These are phyloP conservation scores for Fusarium tjaetaba DNA, from an alignment of 2,329 filamentous ascomycete species.

Conservation along the genomic window DNA sequence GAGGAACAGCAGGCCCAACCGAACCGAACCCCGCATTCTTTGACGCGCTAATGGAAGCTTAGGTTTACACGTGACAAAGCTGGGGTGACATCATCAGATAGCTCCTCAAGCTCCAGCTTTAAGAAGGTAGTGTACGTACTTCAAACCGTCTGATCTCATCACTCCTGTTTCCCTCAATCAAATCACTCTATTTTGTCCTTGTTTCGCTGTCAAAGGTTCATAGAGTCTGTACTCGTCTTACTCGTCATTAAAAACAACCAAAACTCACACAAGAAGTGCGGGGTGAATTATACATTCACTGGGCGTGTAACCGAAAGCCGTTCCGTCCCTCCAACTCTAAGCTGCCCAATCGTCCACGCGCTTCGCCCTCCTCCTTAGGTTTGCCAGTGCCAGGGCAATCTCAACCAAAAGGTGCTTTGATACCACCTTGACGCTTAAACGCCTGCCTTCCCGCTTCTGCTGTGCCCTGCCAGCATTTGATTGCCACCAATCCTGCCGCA, in stretches of 20 bases:
- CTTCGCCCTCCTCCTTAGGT: conserved; percentile 25
- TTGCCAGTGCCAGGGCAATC: conserved; percentile 35
- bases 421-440: conserved; percentile 31
- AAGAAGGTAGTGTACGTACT: conserved; percentile 45
- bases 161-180: conserved; percentile 17
- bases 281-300: conserved; percentile 40
- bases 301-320: conserved; percentile 41
- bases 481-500: conserved; percentile 40
- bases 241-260: conserved; percentile 4
- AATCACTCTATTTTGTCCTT: conserved; percentile 40
- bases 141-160: conserved; percentile 16
- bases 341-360: conserved; percentile 34
- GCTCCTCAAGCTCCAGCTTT: conserved; percentile 43
- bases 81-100: conserved; percentile 43
- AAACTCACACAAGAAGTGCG: conserved; percentile 39
- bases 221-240: conserved; percentile 23
- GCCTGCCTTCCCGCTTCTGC: conserved; percentile 37
- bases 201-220: conserved; percentile 2
- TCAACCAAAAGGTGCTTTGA: conserved; percentile 31
- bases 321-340: conserved; percentile 45
- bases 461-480: conserved; percentile 38
- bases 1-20: conserved; percentile 33
- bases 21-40: conserved; percentile 43
- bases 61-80: conserved; percentile 37
- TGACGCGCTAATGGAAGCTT: conserved; percentile 29